Conservation (phyloP, 1,284 basidiomycete species). For the Fistulinella cinereoalba region DNA sequence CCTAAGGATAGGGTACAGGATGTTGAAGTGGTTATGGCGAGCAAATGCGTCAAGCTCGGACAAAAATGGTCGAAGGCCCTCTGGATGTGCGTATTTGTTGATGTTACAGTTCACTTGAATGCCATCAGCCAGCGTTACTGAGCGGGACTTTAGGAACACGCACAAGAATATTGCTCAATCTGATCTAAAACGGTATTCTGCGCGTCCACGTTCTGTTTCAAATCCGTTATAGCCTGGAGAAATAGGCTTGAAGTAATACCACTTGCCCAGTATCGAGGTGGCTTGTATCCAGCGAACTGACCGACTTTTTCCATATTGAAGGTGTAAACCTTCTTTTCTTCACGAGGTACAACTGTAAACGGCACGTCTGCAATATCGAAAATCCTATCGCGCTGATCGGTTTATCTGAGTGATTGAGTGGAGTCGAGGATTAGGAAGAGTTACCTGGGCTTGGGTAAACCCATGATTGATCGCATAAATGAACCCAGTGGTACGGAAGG, state of each 20-base stretch:
- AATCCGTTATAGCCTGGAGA: not conserved
- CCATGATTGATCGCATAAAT: slow-evolving; percentile 63
- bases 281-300: slow-evolving; percentile 57
- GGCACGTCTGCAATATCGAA: slow-evolving; percentile 64
- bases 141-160: too few relatives aligned
- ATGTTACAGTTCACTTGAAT: slow-evolving; percentile 45
- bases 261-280: slow-evolving; percentile 16
- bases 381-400: slow-evolving; percentile 45
- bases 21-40: slow-evolving; percentile 48
- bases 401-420: not conserved
- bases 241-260: not conserved
- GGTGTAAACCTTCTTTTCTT: slow-evolving; percentile 55
- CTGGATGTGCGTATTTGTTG: slow-evolving; percentile 43
- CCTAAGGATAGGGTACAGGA: slow-evolving; percentile 51
- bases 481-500: slow-evolving; percentile 59
- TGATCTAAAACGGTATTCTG: slow-evolving; percentile 54
- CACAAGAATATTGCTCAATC: slow-evolving; percentile 54
- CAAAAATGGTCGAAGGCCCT: slow-evolving; percentile 50
- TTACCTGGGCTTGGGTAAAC: slow-evolving; percentile 46
- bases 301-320: slow-evolving; percentile 45
- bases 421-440: not conserved
- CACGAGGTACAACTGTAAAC: slow-evolving; percentile 48
- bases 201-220: slow-evolving; percentile 32
- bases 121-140: not conserved
- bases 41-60: slow-evolving; percentile 55